These are phyloP conservation scores for Coniosporium apollinis DNA, from an alignment of 495 filamentous ascomycete species.

Conservation along the genomic window DNA sequence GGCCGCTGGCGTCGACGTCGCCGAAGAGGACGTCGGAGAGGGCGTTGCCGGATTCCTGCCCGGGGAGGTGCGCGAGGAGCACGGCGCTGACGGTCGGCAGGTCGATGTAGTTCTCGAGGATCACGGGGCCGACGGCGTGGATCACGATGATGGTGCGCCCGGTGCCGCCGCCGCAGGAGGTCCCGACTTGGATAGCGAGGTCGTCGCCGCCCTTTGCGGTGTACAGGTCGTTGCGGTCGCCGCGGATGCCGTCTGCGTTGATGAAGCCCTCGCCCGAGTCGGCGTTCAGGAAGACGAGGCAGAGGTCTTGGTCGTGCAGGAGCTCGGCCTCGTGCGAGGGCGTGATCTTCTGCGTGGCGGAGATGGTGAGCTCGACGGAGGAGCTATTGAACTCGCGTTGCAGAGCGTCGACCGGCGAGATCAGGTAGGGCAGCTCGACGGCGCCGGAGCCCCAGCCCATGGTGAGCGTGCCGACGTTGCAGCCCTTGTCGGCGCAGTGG, in stretches of 20 bases:
- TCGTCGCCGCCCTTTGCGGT: slow-evolving; percentile 63
- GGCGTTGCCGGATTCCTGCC: slow-evolving; percentile 79
- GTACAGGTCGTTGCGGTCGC: slow-evolving; percentile 69
- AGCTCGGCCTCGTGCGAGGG: slow-evolving; percentile 24
- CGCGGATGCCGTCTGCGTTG: slow-evolving; percentile 42
- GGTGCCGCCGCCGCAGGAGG: slow-evolving; percentile 46
- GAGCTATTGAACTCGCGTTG: slow-evolving; percentile 40
- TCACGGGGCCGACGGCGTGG: slow-evolving; percentile 80
- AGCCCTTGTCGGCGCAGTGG: slow-evolving; percentile 54
- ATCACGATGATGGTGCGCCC: slow-evolving; percentile 67
- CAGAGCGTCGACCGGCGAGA: slow-evolving; percentile 53
- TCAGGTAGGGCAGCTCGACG: slow-evolving; percentile 71
- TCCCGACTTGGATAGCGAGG: slow-evolving; percentile 53
- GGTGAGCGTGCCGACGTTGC: slow-evolving; percentile 70
- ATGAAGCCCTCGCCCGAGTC: slow-evolving; percentile 52
- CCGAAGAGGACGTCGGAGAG: slow-evolving; percentile 75
- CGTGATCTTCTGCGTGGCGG: slow-evolving; percentile 39
- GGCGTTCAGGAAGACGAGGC: slow-evolving; percentile 45
- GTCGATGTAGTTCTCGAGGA: slow-evolving; percentile 74
- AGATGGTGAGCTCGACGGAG: slow-evolving; percentile 41
- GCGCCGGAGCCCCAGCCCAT: slow-evolving; percentile 85
- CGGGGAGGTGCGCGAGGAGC: slow-evolving; percentile 73
- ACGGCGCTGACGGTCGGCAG: slow-evolving; percentile 64
- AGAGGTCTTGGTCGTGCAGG: slow-evolving; percentile 43
- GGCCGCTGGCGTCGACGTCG: slow-evolving; percentile 68